These are phyloP conservation scores for Huntiella decipiens DNA, from an alignment of 2,329 filamentous ascomycete genomes.

Conservation along the genomic window DNA sequence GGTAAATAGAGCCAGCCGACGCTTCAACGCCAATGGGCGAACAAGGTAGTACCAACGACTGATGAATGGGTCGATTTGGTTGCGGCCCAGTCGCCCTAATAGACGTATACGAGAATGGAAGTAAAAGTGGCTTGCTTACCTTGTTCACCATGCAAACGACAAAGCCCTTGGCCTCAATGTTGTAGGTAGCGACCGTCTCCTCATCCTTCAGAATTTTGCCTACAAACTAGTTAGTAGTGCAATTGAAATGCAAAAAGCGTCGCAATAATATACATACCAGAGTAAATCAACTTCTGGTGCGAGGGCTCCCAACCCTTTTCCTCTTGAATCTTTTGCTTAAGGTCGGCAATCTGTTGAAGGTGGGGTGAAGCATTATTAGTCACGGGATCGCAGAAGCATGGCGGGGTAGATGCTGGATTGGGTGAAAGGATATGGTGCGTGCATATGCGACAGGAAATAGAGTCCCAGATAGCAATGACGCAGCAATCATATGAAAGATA, in stretches of 20 bases:
- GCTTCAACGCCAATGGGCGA: too few species aligned
- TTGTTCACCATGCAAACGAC: slow-evolving; percentile 98
- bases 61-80: too few species aligned
- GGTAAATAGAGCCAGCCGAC: too few species aligned
- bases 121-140: slow-evolving; percentile 30
- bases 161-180: slow-evolving; percentile 98
- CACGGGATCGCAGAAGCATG: neutral
- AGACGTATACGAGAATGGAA: too few species aligned
- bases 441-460: neutral
- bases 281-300: slow-evolving; percentile 93
- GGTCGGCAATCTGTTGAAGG: slow-evolving; percentile 50
- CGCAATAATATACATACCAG: slow-evolving; percentile 39
- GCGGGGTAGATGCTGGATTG: slow-evolving; percentile 7
- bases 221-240: neutral
- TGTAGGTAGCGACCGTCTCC: slow-evolving; percentile 89
- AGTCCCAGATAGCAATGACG: neutral
- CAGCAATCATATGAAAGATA: neutral
- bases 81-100: too few species aligned
- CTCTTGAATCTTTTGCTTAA: slow-evolving; percentile 80
- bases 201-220: slow-evolving; percentile 98
- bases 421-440: slow-evolving; percentile 5
- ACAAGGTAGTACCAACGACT: too few species aligned
- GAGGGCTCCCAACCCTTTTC: slow-evolving; percentile 91
- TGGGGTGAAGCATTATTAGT: neutral
- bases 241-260: slow-evolving; percentile 1